Base-by-base conservation (phyloP, 495 filamentous ascomycete species). In the Immersiella caudata region DNA sequence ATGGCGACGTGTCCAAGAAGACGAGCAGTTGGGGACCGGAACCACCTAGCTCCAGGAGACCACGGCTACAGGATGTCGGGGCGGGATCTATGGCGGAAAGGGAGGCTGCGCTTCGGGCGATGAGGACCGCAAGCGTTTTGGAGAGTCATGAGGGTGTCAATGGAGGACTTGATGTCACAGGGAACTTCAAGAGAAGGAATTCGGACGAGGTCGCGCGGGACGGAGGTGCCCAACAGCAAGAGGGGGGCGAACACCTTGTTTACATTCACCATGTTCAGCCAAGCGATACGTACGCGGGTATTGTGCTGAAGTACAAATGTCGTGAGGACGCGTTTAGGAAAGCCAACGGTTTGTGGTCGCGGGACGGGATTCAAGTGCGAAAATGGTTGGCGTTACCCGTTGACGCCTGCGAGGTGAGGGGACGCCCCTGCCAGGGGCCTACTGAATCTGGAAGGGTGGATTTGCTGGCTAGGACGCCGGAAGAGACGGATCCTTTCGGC, bases 291-390 rank as follows among this genome's bases (percentile, higher is more conserved):
- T 87, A 97, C 65, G 92, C 92, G 0, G 94, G 95, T 2, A 89
- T 99, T 21, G 90, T 92, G 26, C 92, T 99, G 52, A 90, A 88
- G 67, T 99, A 95, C 78, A 90, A 90, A 68, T 97, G 93, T 71
- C 86, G 89, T 66, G 84, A 91, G 55, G 88, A 90, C 27, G 82
- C 91, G 0, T 91, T 99, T 65, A 81, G 90, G 25, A 93, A 93
- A 74, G 91, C 92, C 26, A 99, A 99, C 73, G 87, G 94, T 20
- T 86, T 99, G 70, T 98, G 95, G 95, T 91, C 92, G 8, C 92
- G 92, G 66, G 96, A 97, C 74, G 90, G 86, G 64, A 90, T 97
- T 40, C 94, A 97, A 74, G 85, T 87, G 61, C 88, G 93, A 50
- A 92, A 92, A 70, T 88, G 85, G 21, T 83, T 99, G 18, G 81